These are phyloP conservation scores for Geotrichum armillariae DNA, from an alignment of 1,139 yeast species.

Conservation along the genomic window DNA sequence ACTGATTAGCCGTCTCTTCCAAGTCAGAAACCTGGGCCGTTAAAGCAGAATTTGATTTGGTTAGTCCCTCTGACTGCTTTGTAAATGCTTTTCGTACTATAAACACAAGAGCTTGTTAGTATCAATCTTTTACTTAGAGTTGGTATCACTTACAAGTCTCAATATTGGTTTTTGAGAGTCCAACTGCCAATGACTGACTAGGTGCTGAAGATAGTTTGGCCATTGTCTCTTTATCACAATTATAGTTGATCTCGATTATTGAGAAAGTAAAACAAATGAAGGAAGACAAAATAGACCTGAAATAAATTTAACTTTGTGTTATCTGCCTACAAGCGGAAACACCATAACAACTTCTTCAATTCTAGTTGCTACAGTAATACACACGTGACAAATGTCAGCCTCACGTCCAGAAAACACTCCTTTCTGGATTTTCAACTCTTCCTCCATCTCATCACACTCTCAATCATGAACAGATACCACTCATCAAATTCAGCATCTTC, in stretches of 20 bases:
- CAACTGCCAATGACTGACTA: slow-evolving; percentile 8
- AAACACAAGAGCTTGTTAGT: slow-evolving; percentile 24
- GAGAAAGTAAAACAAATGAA: too few relatives aligned
- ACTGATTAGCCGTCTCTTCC: slow-evolving; percentile 27
- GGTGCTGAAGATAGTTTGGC: slow-evolving; percentile 16
- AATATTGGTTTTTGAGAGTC: slow-evolving; percentile 3
- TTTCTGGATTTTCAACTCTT: neutral
- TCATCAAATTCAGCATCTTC: neutral
- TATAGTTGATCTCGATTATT: too few relatives aligned
- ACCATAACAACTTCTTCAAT: too few relatives aligned
- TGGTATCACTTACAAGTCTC: slow-evolving; percentile 4
- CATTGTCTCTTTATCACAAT: too few relatives aligned
- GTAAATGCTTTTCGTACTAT: slow-evolving; percentile 44
- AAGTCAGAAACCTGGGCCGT: slow-evolving; percentile 29
- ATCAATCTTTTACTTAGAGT: neutral
- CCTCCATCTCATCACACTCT: neutral
- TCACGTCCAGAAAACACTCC: too few relatives aligned
- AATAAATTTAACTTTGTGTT: neutral
- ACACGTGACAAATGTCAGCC: slow-evolving; percentile 5
- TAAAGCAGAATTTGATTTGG: slow-evolving; percentile 30
- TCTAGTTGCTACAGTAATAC: slow-evolving; percentile 7
- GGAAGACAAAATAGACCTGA: neutral
- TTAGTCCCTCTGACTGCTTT: slow-evolving; percentile 33
- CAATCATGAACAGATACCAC: slow-evolving; percentile 4
- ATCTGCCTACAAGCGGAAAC: neutral